A percentile compares a stretch with the other conserved stretches of the same genome.
Evolutionary conservation across 176 grass and related monocot species (phyloP).

Genomic region (Paspalum notatum): DNA sequence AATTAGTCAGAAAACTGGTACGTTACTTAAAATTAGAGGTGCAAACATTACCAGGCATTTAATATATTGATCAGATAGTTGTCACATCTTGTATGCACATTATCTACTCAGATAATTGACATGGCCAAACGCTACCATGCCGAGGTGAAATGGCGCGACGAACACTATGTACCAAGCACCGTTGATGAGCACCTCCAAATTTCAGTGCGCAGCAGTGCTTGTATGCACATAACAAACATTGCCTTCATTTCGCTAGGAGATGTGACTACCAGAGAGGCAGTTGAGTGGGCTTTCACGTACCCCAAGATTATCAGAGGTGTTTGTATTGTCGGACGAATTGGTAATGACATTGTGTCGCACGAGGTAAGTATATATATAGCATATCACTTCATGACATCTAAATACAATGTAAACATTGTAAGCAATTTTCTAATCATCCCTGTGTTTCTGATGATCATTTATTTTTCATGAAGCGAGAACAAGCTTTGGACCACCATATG

Average conservation of each 20-base stretch:
- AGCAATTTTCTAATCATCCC: background rate
- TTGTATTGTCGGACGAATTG: background rate
- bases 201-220: background rate
- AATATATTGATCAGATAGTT: too few species aligned
- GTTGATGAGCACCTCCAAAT: conserved; percentile 19
- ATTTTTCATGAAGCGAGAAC: conserved; percentile 2
- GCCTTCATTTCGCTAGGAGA: background rate
- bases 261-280: background rate
- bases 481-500: conserved; percentile 1
- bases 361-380: background rate
- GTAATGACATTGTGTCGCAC: conserved; percentile 11
- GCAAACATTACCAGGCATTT: too few species aligned
- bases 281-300: background rate
- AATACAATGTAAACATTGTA: too few species aligned
- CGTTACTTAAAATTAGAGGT: too few species aligned
- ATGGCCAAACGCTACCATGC: background rate
- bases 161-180: background rate
- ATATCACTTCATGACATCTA: too few species aligned
- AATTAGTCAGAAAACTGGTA: background rate
- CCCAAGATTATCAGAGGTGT: background rate
- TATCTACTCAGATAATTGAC: background rate
- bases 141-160: conserved; percentile 20
- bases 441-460: too few species aligned
- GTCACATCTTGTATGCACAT: too few species aligned
- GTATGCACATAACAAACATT: conserved; percentile 10